Evolutionary conservation across 2,329 filamentous ascomycete species (phyloP).

Genomic region (Penicillium sumatraense): DNA sequence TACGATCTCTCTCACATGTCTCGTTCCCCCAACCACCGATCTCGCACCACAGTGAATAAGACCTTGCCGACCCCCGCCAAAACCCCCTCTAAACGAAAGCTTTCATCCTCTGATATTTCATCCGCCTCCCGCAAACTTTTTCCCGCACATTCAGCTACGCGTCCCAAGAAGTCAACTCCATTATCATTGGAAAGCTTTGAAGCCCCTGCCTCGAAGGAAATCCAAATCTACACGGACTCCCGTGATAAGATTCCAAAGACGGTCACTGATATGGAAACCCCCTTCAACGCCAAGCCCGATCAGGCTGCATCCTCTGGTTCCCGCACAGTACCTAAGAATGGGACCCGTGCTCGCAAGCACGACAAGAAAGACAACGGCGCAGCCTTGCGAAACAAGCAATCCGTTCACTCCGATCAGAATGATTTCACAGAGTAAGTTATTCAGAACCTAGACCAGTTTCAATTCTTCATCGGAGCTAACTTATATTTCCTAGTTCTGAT

Average conservation of each 20-base stretch:
- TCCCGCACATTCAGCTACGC: slow-evolving; percentile 51
- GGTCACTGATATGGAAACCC: slow-evolving; percentile 58
- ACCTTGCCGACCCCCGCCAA: slow-evolving; percentile 67
- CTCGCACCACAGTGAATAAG: slow-evolving; percentile 29
- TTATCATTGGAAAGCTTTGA: slow-evolving; percentile 52
- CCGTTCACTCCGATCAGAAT: slow-evolving; percentile 10
- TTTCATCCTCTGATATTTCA: slow-evolving; percentile 48
- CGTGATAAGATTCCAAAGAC: slow-evolving; percentile 63
- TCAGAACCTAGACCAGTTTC: too few species aligned
- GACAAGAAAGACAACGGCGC: neutral
- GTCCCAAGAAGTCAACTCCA: slow-evolving; percentile 52
- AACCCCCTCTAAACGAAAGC: slow-evolving; percentile 61
- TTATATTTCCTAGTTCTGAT: neutral
- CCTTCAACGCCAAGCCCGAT: slow-evolving; percentile 45
- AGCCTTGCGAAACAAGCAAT: neutral
- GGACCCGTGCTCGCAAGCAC: neutral
- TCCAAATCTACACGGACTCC: slow-evolving; percentile 67
- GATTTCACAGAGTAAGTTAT: neutral
- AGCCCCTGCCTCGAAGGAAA: slow-evolving; percentile 36
- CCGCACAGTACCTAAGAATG: neutral
- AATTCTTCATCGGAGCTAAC: slow-evolving; percentile 33
- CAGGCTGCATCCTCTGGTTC: neutral
- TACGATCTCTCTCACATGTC: slow-evolving; percentile 20
- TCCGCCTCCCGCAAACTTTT: slow-evolving; percentile 60
- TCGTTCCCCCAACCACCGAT: slow-evolving; percentile 24